Base-by-base conservation (phyloP, 495 filamentous ascomycete species). In the Acidomyces sp. region DNA sequence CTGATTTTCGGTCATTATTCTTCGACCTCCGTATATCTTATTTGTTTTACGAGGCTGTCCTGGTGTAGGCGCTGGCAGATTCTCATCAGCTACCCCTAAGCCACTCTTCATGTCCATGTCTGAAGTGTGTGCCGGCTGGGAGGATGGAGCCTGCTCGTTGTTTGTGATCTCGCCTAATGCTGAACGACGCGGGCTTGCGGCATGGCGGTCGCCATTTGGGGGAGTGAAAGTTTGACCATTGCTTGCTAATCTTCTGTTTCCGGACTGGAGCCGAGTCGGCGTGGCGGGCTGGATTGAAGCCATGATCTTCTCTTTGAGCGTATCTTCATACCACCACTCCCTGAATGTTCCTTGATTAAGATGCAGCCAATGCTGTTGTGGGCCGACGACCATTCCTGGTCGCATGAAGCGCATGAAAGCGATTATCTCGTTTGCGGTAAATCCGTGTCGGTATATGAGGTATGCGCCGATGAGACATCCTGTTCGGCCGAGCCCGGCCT, bases 401-500 rank as follows among this genome's bases (percentile, higher is more conserved):
- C 90, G 77, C 90, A 96, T 99, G 63, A 99, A 99, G 44, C 90
- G 77, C 90, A 99, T 96, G 62, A 84, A 99, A 4, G 90, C 82
- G 61, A 99, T 99, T 51, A 95, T 74, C 60, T 99, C 90, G 56
- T 95, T 94, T 24, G 92, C 90, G 1, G 88, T 96, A 56, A 96
- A 99, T n/a, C 85, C 92, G 62, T 96, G 78, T 39, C 86, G 71
- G 63, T 99, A 99, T 52, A 99, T 94, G 20, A 99, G 69, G 59
- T 99, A 96, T 22, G 90, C 90, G 37, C 90, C 90, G 52, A 99
- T 96, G 38, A 99, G 64, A 57, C 90, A 96, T 2, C 85, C 90
- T 2, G 90, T 99, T 6, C 90, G 78, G n/a, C 90, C 90, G 5
- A 99, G 72, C 3, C 90, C 90, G 37, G 90, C 90, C 63, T 96